Conservation (phyloP, 768 basidiomycete species). For the Fomitopsis pulvina region DNA sequence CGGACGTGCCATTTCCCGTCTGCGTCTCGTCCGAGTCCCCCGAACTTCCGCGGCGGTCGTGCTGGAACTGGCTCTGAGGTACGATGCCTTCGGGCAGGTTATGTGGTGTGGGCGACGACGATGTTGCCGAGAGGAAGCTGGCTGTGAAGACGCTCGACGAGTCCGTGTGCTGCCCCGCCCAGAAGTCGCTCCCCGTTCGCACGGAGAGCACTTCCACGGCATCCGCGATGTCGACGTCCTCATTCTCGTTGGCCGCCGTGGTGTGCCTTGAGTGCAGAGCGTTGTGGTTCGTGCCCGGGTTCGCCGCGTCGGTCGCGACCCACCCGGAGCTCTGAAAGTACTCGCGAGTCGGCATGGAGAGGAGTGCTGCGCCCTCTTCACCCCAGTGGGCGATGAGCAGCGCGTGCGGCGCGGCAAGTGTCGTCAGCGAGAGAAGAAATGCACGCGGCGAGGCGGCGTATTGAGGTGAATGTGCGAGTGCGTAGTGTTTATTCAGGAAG, state of each 20-base stretch:
- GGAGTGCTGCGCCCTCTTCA: conserved; percentile 69
- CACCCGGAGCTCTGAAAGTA: conserved; percentile 85
- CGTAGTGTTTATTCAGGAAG: conserved; percentile 73
- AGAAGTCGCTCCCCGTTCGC: conserved; percentile 71
- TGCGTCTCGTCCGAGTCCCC: conserved; percentile 55
- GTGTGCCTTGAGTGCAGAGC: neutral
- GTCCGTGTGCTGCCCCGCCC: conserved; percentile 53
- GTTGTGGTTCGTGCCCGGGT: conserved; percentile 16
- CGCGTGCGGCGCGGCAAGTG: conserved; percentile 63
- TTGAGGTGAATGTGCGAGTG: conserved; percentile 51
- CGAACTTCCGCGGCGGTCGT: conserved; percentile 16
- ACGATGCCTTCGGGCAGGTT: conserved; percentile 9
- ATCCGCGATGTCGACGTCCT: neutral
- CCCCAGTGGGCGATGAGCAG: conserved; percentile 83
- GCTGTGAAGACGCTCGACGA: conserved; percentile 53
- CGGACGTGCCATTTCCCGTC: conserved; percentile 21
- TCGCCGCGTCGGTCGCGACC: conserved; percentile 39
- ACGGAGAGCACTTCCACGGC: conserved; percentile 32
- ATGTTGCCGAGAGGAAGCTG: conserved; percentile 14
- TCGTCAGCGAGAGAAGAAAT: conserved; percentile 66
- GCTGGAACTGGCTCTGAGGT: conserved; percentile 3
- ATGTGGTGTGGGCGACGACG: conserved; percentile 9
- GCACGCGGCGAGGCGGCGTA: conserved; percentile 65
- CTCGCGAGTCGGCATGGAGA: conserved; percentile 76
- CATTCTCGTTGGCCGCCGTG: neutral